Conservation (phyloP, 202 grass and related monocot species). For the Carex sylvatica region DNA sequence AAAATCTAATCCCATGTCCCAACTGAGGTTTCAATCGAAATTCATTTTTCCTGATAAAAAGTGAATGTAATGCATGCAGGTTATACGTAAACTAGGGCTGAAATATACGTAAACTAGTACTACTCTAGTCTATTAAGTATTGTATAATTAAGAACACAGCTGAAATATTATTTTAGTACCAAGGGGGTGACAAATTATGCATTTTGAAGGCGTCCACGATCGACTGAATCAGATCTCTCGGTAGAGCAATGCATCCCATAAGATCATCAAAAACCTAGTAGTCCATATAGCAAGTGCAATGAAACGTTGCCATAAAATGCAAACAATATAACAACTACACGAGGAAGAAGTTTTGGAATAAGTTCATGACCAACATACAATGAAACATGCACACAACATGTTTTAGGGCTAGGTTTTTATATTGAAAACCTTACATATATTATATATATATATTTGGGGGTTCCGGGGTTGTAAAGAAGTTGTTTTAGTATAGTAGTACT, state of each 20-base stretch:
- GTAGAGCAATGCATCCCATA: not conserved
- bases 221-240: not conserved
- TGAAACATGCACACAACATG: conserved; percentile 18
- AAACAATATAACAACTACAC: not conserved
- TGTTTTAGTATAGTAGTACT: too few relatives aligned
- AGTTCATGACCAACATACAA: conserved; percentile 13
- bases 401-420: not conserved
- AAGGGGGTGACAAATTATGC: not conserved
- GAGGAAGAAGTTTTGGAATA: not conserved
- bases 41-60: too few relatives aligned
- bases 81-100: too few relatives aligned
- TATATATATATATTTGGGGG: too few relatives aligned
- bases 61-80: too few relatives aligned
- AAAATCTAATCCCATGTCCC: too few relatives aligned
- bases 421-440: conserved; percentile 20
- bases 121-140: too few relatives aligned
- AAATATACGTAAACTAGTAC: too few relatives aligned
- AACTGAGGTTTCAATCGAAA: too few relatives aligned
- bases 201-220: not conserved
- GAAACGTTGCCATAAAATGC: not conserved
- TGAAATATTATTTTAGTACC: not conserved
- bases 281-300: not conserved
- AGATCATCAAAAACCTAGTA: not conserved
- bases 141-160: not conserved
- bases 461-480: too few relatives aligned